These are phyloP conservation scores for Auricularia heimuer DNA, from an alignment of 768 basidiomycete genomes.

Conservation along the genomic window DNA sequence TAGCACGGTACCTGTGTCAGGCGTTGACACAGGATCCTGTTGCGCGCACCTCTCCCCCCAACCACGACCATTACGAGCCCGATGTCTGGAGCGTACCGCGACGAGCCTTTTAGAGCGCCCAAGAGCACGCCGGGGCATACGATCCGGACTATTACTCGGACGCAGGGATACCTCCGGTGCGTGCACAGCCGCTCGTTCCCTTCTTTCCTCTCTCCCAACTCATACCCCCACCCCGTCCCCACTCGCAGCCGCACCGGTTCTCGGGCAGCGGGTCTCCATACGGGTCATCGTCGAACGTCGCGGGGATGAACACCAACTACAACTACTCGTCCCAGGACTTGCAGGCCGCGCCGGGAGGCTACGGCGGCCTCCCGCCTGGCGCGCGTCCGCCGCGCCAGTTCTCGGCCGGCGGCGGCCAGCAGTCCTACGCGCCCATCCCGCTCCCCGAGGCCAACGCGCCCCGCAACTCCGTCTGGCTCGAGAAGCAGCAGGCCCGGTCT, in stretches of 20 bases:
- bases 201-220: background rate
- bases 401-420: conserved; percentile 36
- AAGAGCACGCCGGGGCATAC: background rate
- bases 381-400: conserved; percentile 40
- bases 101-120: no score
- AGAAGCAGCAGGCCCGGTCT: conserved; percentile 14
- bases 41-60: no score
- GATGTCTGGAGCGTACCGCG: no score
- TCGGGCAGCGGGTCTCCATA: background rate
- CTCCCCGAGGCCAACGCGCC: conserved; percentile 1
- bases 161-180: background rate
- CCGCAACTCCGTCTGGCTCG: conserved; percentile 7
- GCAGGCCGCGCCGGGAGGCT: background rate
- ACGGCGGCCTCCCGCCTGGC: conserved; percentile 22
- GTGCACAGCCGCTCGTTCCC: background rate
- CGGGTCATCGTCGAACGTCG: background rate
- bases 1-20: no score
- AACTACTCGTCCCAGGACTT: conserved; percentile 1
- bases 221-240: background rate
- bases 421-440: conserved; percentile 20
- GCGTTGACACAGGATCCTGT: no score
- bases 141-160: background rate
- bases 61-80: no score
- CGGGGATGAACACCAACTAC: background rate
- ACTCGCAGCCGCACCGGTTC: background rate